Evolutionary conservation across 495 filamentous ascomycete species (phyloP).

Genomic region (Entonaema liquescens): DNA sequence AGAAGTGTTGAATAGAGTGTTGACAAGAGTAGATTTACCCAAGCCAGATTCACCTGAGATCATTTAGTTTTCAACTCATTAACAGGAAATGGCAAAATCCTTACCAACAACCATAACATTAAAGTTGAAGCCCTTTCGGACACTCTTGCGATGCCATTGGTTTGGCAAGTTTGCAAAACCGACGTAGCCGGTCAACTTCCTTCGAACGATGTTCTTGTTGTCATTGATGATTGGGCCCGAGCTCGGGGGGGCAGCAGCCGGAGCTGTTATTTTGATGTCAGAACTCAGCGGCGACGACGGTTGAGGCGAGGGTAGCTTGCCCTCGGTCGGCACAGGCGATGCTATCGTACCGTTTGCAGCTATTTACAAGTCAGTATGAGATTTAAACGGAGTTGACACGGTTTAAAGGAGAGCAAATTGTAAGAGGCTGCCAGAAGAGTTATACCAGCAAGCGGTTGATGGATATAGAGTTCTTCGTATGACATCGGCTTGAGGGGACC

Average conservation of each 20-base stretch:
- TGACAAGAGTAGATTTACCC: slow-evolving; percentile 98
- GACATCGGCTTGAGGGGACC: slow-evolving; percentile 54
- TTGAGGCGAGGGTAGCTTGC: slow-evolving; percentile 57
- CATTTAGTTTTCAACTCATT: slow-evolving; percentile 23
- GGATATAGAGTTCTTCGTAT: slow-evolving; percentile 57
- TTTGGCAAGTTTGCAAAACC: slow-evolving; percentile 99
- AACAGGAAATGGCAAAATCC: slow-evolving; percentile 23
- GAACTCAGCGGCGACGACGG: slow-evolving; percentile 64
- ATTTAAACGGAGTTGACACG: background rate
- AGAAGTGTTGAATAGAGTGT: slow-evolving; percentile 99
- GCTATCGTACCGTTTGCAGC: slow-evolving; percentile 68
- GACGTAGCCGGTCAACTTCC: slow-evolving; percentile 98
- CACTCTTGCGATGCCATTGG: slow-evolving; percentile 99
- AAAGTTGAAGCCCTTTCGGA: slow-evolving; percentile 99
- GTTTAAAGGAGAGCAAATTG: slow-evolving; percentile 22
- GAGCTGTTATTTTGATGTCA: slow-evolving; percentile 78
- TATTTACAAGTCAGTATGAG: slow-evolving; percentile 48
- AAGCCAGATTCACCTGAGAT: slow-evolving; percentile 93
- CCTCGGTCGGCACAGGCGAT: slow-evolving; percentile 62
- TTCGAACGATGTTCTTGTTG: slow-evolving; percentile 95
- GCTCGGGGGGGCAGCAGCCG: slow-evolving; percentile 53
- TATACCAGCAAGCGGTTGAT: slow-evolving; percentile 49
- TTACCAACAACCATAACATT: slow-evolving; percentile 99
- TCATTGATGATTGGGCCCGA: slow-evolving; percentile 66
- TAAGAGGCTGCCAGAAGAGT: slow-evolving; percentile 44